phyloP scores from a whole-genome alignment of 1,284 basidiomycete genomes.

The Golubevia pallescens region DNA sequence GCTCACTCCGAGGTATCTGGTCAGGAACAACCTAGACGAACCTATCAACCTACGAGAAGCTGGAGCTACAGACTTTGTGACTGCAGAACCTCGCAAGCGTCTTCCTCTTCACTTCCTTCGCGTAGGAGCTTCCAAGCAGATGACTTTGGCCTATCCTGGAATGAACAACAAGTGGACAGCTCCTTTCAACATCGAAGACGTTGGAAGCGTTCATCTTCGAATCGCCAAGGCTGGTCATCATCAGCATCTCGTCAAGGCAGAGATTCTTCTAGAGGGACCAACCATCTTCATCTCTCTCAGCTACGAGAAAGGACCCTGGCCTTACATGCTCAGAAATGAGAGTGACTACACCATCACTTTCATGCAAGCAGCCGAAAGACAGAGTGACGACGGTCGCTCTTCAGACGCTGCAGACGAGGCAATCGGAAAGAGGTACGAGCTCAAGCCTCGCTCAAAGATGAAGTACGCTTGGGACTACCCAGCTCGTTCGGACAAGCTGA shows the following conservation, averaged over 20 bases:
- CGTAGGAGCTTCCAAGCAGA: constrained; percentile 69
- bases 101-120: constrained; percentile 76
- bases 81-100: constrained; percentile 69
- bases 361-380: constrained; percentile 69
- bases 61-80: constrained; percentile 68
- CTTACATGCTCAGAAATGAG: constrained; percentile 88
- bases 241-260: constrained; percentile 76
- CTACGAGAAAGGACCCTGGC: constrained; percentile 78
- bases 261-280: constrained; percentile 83
- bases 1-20: constrained; percentile 84
- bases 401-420: too few species aligned
- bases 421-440: constrained; percentile 67
- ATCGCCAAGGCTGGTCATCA: constrained; percentile 65
- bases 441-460: constrained; percentile 71
- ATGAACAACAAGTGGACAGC: constrained; percentile 84
- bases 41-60: constrained; percentile 84
- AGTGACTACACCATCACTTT: constrained; percentile 78
- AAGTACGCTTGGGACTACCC: constrained; percentile 96
- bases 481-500: constrained; percentile 80
- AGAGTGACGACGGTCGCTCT: constrained; percentile 2
- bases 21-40: constrained; percentile 80
- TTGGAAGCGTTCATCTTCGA: constrained; percentile 83
- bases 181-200: constrained; percentile 89
- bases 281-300: constrained; percentile 85
- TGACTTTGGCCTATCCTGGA: constrained; percentile 83